Evolutionary conservation across 257 asterid species (phyloP).

Genomic region (Lavandula angustifolia): DNA sequence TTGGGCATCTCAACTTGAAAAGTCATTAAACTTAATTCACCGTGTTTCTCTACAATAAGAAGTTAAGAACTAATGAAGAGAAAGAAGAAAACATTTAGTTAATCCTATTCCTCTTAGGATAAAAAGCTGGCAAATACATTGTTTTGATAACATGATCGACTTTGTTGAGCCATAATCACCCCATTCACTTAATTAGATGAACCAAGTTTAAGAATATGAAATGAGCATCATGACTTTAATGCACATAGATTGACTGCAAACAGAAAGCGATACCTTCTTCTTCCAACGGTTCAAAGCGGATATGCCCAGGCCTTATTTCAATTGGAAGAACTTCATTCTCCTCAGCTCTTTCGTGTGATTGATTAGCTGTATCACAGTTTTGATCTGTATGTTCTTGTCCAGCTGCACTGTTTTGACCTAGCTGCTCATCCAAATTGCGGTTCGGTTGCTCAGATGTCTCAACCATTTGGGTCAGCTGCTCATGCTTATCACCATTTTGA

Average conservation of each 20-base stretch:
- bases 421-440: constrained; percentile 33
- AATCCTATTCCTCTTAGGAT: constrained; percentile 12
- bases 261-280: constrained; percentile 27
- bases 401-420: constrained; percentile 36
- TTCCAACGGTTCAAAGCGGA: constrained; percentile 83
- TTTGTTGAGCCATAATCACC: neutral
- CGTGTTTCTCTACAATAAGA: constrained; percentile 11
- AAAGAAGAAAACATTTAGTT: constrained; percentile 20
- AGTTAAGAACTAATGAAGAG: constrained; percentile 7
- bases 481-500: constrained; percentile 30
- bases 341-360: constrained; percentile 40
- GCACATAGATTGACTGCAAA: constrained; percentile 7
- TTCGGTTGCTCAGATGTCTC: constrained; percentile 39
- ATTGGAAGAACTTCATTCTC: constrained; percentile 75
- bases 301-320: constrained; percentile 87
- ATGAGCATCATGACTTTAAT: constrained; percentile 19
- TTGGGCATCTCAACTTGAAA: constrained; percentile 18
- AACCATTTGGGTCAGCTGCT: constrained; percentile 43
- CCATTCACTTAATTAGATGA: constrained; percentile 13
- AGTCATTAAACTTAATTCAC: constrained; percentile 25
- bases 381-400: constrained; percentile 37
- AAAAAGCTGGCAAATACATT: constrained; percentile 9
- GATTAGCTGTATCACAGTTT: constrained; percentile 36
- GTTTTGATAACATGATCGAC: neutral
- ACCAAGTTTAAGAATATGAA: constrained; percentile 5